Base-by-base conservation (phyloP, 306 rosid species). In the Inga leiocalycina region DNA sequence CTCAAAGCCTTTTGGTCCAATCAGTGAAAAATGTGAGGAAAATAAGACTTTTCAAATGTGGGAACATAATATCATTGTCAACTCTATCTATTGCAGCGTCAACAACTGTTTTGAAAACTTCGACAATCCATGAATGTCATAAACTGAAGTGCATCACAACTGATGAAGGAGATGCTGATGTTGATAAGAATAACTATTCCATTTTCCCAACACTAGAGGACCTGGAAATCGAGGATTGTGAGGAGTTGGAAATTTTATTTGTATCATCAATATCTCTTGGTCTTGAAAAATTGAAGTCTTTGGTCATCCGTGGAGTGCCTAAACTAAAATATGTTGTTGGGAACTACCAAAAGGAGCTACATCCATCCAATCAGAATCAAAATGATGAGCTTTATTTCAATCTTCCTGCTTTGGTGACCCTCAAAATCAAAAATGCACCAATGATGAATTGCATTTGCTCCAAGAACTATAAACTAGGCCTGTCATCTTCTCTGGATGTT, bases 231-330 rank as follows among this genome's bases (percentile, higher is more conserved):
- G 0, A 37, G 41, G 7, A 37, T 37, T 37, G 41, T 37, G 41
- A 37, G 7, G 41, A 37, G 6, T 37, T 37, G 7, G 41, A 37
- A 37, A 0, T 5, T 37, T 37, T 37, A 37, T 37, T 37, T 37
- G 41, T 37, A 37, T 37, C 41, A 37, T 0, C 41, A 54, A 54
- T 37, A 37, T 37, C 41, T 5, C 7, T 5, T 37, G 7, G 7
- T 37, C 41, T 37, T 37, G 1, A 37, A 37, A 37, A 37, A 37
- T 37, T 37, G 41, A 37, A 37, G 41, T 37, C 7, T 37, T 37
- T 37, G 7, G 5, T 7, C 0, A 37, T 37, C 0, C 0, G 0
- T 0, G 1, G 0, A 37, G 41, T 37, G 7, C 41, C 41, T 5
- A 0, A 37, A 5, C 41, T 37, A 37, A 37, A 37, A 37, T 37